Evolutionary conservation across 805 yeast genomes (phyloP), one percentile per base, ranked within the genome.

Genomic region (Phaffomyces opuntiae): DNA sequence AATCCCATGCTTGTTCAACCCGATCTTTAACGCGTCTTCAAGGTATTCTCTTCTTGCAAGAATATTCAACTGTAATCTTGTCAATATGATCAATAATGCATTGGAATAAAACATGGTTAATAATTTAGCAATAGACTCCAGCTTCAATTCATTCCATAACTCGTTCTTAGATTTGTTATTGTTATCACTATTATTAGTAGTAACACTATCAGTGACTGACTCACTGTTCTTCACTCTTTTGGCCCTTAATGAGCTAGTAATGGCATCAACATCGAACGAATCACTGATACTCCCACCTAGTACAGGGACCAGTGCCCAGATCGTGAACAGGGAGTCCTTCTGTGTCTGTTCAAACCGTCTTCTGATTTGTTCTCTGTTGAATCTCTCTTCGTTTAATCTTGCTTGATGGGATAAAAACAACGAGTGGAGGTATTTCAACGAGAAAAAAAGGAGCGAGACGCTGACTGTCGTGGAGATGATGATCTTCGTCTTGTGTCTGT

Each of bases 271-370:
- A 7, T 86, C 82, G 49, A 83, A 69, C 45, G 69, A 69, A 19
- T 74, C 77, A 47, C 81, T 64, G 8, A 87, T 74, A 14, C 86
- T 87, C 29, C 74, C 74, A 7, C 81, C 73, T 38, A 90, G 68
- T 5, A 87, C 87, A 2, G 96, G 95, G 41, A 87, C 69, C 50
- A 91, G 72, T 5, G 95, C 90, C 60, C 86, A 71, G 43, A 90
- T 78, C 0, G 97, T 91, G 67, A 80, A 80, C 43, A 84, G 73
- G 40, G 96, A 87, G 64, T 91, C 98, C 54, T 82, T 81, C 59
- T 90, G 97, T 11, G 96, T 91, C 68, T 89, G 96, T 42, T 84
- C 80, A 57, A 89, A 91, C 47, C 97, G 69, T 54, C 93, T 74
- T 54, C 82, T 82, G 48, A 90, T 83, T 54, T 80, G 83, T 52